Evolutionary conservation across 257 asterid genomes (phyloP), one percentile per base, ranked within the genome.

Genomic region (Fraxinus americana): DNA sequence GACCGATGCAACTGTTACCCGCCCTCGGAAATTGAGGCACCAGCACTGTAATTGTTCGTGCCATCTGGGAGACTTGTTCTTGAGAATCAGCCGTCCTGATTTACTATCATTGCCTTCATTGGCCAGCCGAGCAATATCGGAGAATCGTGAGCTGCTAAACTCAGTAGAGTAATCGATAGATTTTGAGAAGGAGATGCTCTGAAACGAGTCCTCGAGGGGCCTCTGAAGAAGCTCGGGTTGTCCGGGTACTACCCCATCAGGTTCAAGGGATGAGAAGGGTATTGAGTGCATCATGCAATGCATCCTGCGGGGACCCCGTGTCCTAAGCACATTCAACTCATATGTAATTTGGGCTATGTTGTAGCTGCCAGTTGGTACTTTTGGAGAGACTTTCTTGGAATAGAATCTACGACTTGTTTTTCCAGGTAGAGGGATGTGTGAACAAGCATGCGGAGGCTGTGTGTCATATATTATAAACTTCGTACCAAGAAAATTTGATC

Each of bases 241-340:
- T 3, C 97, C 96, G 0, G 97, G 98, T 14, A 94, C 98, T 13
- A 85, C 71, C 5, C 97, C 98, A 35, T 96, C 97, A 0, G 96
- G 93, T n/a, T 92, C 98, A 1, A 94, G 82, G 25, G 97, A 87
- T 0, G 98, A 89, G 83, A 74, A 80, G 10, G 98, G 98, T 48
- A 94, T 91, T 16, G 98, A 94, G 74, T 89, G 94, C 98, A 94
- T 91, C 7, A 78, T 72, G 59, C 98, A 92, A 85, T 91, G 91
- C 98, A 94, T 94, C 57, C 93, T 87, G n/a, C 98, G 89, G 0
- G 98, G 98, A 34, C 98, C 98, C 65, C 97, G 90, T 10, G 98
- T 94, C 19, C 98, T 97, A 1, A 94, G 96, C 68, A 94, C 98
- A 36, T 94, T 94, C 41, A 94, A 89, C 83, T 94, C 98, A 29